phyloP scores from a whole-genome alignment of 371 early-diverging fungal species.

The Synchytrium microbalum region DNA sequence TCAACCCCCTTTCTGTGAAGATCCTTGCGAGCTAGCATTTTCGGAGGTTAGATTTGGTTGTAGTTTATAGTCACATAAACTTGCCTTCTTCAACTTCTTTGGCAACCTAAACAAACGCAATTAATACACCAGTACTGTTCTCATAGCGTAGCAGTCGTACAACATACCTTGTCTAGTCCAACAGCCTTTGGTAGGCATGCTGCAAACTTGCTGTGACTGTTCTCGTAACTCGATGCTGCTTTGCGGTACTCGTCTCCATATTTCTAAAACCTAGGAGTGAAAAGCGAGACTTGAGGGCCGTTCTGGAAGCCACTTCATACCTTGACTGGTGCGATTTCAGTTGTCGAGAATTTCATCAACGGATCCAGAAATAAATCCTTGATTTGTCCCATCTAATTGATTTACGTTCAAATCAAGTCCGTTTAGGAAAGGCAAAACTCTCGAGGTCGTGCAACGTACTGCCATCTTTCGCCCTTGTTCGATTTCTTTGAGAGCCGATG shows the following conservation, averaged over 20 bases:
- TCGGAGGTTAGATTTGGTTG: no score
- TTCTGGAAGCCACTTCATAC: not conserved
- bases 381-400: not conserved
- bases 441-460: no score
- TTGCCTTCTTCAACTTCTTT: not conserved
- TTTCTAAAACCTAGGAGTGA: not conserved
- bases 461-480: not conserved
- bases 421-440: no score
- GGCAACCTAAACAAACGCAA: not conserved
- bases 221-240: not conserved
- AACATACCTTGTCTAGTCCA: not conserved
- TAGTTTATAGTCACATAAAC: not conserved
- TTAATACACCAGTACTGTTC: no score
- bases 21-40: slow-evolving; percentile 34
- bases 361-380: not conserved
- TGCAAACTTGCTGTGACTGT: not conserved
- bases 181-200: not conserved
- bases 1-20: slow-evolving; percentile 59
- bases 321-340: not conserved
- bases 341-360: not conserved
- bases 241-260: not conserved
- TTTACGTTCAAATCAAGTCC: no score
- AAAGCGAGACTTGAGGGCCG: not conserved
- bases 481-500: not conserved
- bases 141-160: no score